A percentile compares a stretch with the other conserved stretches of the same genome.
Evolutionary conservation across 768 basidiomycete species (phyloP).

Genomic region (Calocera cornea): DNA sequence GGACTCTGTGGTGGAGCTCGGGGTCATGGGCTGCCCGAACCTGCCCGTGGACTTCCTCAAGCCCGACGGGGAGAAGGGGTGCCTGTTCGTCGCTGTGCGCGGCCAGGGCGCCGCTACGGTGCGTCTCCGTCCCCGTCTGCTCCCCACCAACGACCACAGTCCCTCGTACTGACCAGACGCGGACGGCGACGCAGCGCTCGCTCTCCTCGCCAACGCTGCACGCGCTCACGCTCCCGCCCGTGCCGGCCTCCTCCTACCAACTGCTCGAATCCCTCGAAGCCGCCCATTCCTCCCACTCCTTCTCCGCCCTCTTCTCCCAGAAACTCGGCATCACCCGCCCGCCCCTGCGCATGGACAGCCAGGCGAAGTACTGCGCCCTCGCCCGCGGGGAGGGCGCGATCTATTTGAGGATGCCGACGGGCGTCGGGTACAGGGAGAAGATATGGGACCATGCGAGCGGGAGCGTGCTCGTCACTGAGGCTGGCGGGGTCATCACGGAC

Average conservation of each 20-base stretch:
- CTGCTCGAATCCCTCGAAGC: slow-evolving; percentile 90
- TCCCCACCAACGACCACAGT: too few species aligned
- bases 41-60: slow-evolving; percentile 44
- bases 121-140: slow-evolving; percentile 8
- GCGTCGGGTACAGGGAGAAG: slow-evolving; percentile 73
- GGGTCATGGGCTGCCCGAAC: slow-evolving; percentile 88
- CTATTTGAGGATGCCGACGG: slow-evolving; percentile 69
- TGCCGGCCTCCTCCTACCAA: slow-evolving; percentile 37
- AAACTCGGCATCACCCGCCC: slow-evolving; percentile 49
- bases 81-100: slow-evolving; percentile 73
- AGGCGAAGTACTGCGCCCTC: slow-evolving; percentile 86
- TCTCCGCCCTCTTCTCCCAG: slow-evolving; percentile 59
- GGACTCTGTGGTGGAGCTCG: slow-evolving; percentile 63
- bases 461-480: slow-evolving; percentile 68
- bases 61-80: slow-evolving; percentile 53
- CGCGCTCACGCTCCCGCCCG: slow-evolving; percentile 40
- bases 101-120: slow-evolving; percentile 76
- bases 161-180: too few species aligned
- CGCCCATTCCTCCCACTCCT: slow-evolving; percentile 78
- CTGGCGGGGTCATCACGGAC: slow-evolving; percentile 80
- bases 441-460: slow-evolving; percentile 99
- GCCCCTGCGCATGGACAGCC: slow-evolving; percentile 83
- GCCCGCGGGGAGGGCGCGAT: slow-evolving; percentile 73
- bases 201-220: slow-evolving; percentile 38
- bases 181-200: slow-evolving; percentile 31